These are phyloP conservation scores for Xerocomus spinulosus DNA, from an alignment of 768 basidiomycete species.

Conservation along the genomic window DNA sequence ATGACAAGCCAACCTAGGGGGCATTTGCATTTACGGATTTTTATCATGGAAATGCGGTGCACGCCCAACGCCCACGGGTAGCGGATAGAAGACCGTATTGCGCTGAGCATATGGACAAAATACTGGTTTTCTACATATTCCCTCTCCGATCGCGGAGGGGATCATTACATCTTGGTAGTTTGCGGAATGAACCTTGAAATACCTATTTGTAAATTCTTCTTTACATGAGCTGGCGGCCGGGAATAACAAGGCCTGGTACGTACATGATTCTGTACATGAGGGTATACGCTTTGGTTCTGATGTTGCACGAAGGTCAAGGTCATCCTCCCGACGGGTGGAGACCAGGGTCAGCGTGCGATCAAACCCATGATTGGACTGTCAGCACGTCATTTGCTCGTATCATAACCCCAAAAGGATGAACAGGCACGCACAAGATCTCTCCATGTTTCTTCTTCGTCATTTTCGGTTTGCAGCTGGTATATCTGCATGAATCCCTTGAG, in stretches of 20 bases:
- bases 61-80: conserved; percentile 3
- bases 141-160: conserved; percentile 2
- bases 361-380: conserved; percentile 70
- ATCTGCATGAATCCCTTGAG: conserved; percentile 80
- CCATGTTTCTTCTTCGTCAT: conserved; percentile 83
- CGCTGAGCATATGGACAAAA: conserved; percentile 4
- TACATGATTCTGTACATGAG: conserved; percentile 16
- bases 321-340: conserved; percentile 50
- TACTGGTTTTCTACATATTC: conserved; percentile 2
- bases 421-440: conserved; percentile 58
- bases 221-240: conserved; percentile 1
- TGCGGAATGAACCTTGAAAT: conserved; percentile 9
- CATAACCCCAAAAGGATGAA: background rate
- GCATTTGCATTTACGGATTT: conserved; percentile 10
- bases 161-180: conserved; percentile 14
- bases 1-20: background rate
- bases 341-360: conserved; percentile 61
- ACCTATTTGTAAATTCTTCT: conserved; percentile 17
- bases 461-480: conserved; percentile 81
- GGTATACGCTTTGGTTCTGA: conserved; percentile 14
- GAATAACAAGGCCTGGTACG: background rate
- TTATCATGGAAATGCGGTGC: too few relatives aligned
- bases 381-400: conserved; percentile 10
- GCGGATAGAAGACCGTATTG: conserved; percentile 8
- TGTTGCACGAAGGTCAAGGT: conserved; percentile 23